phyloP scores from a whole-genome alignment of 1,139 yeast genomes.

The Arxiozyma heterogenica region DNA sequence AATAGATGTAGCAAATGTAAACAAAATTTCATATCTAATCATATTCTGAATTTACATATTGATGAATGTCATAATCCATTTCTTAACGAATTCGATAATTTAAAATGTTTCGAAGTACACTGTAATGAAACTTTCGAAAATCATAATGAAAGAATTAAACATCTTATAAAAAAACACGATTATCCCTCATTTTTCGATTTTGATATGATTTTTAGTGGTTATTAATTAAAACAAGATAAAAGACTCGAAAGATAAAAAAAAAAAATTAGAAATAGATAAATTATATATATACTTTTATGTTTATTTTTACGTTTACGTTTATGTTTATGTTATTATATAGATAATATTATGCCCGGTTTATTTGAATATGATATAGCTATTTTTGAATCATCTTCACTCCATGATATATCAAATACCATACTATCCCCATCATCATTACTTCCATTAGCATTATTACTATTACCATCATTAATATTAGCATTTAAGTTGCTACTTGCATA shows the following conservation, averaged over 20 bases:
- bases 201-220: slow-evolving; percentile 6
- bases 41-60: slow-evolving; percentile 39
- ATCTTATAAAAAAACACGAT: slow-evolving; percentile 42
- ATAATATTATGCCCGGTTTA: slow-evolving; percentile 6
- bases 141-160: slow-evolving; percentile 37
- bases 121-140: slow-evolving; percentile 34
- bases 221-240: too few relatives aligned
- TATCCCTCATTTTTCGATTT: slow-evolving; percentile 34
- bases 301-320: too few relatives aligned
- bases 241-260: too few relatives aligned
- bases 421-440: slow-evolving; percentile 4
- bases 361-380: slow-evolving; percentile 2
- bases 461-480: background rate
- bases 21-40: slow-evolving; percentile 36
- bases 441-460: background rate
- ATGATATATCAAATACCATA: slow-evolving; percentile 7
- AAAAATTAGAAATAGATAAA: background rate
- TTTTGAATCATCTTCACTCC: slow-evolving; percentile 8
- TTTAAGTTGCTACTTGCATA: background rate
- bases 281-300: slow-evolving; percentile 3
- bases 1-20: slow-evolving; percentile 38
- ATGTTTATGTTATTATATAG: slow-evolving; percentile 5
- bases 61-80: slow-evolving; percentile 49
- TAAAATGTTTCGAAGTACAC: slow-evolving; percentile 35
- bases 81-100: slow-evolving; percentile 28